Base-by-base conservation (phyloP, 139 green algal genomes). In the Chlamydomonas applanata region DNA sequence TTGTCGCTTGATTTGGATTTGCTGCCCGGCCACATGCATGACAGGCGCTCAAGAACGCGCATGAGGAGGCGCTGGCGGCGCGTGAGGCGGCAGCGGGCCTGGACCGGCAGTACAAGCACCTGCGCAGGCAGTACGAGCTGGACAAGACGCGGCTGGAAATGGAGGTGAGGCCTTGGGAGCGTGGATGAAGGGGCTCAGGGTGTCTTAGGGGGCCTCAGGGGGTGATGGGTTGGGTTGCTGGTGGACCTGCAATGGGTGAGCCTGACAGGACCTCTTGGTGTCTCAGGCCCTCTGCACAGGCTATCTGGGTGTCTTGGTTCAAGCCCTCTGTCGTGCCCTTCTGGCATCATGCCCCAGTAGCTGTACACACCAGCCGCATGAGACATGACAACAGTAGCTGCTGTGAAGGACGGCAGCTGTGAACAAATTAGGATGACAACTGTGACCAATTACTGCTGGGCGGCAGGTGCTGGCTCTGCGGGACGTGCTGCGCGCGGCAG, bases 121-220 rank as follows among this genome's bases (percentile, higher is more conserved):
- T 76, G 59, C 57, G 60, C 2, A 29, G 67, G 25, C 72, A 79
- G 22, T 59, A 44, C 16, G 72, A 83, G 4, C 46, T 76, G 57
- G 78, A 83, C 33, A 56, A 35, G 29, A 5, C 44, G 0, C 33
- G 56, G n/a, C n/a, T 52, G 22, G 52, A 79, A 9, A 45, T 72
- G 34, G 73, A 83, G 78, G 34, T 78, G 34, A 69, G 60, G 11
- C 19, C n/a, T n/a, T n/a, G n/a, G n/a, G n/a, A n/a, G n/a, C n/a
- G n/a, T n/a, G n/a, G n/a, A n/a, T 30, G 59, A 71, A 77, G 27
- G 20, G 72, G 7, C 60, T 71, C 27, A 17, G 27, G 20, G 16
- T 32, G 20, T 40, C 44, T 9, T 29, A 44, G 40, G 60, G 29
- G 44, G 22, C 71, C 57, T 59, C 69, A 36, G 71, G 69, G 57